Base-by-base conservation (phyloP, 2,329 filamentous ascomycete genomes). In the Arthrinium phaeospermum region DNA sequence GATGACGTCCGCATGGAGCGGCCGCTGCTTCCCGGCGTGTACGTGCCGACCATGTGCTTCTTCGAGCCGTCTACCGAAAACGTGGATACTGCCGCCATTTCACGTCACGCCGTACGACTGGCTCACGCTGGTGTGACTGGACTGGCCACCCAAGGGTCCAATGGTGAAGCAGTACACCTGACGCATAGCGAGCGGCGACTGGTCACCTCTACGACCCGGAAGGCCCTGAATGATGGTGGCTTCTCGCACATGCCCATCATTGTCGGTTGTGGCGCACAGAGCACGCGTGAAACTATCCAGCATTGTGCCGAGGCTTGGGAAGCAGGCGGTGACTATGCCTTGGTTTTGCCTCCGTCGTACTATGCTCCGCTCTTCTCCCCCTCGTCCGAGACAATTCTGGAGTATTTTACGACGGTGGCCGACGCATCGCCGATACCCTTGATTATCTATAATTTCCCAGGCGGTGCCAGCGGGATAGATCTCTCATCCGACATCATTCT, bases 111-210 rank as follows among this genome's bases (percentile, higher is more conserved):
- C 49, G 88, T 93, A 70, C 90, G 91, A 77, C 89, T 96, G n/a
- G 93, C 92, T 67, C 86, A 91, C 77, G 89, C 92, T 41, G 93
- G 93, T 75, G 89, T 95, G 57, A 88, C 91, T 22, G 93, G 93
- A 27, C 86, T 96, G 67, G 92, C 93, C 68, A 93, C 92, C 14
- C 93, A 95, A 80, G 93, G 93, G 67, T 94, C 92, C 79, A 96
- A 96, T 79, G 93, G 93, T 77, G 94, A 96, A 84, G 93, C 94
- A 10, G 93, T 95, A 16, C 93, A 95, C 79, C 87, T 96, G 46
- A 91, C 91, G 61, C 91, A 91, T 77, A 85, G 88, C 34, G 93
- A 96, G 83, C 90, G 93, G 73, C 87, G 88, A 68, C 83, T 89
- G 70, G 90, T 96, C 77, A 95, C 92, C 8, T 84, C 85, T 69